These are phyloP conservation scores for Arthroderma uncinatum DNA, from an alignment of 2,329 filamentous ascomycete genomes.

Conservation along the genomic window DNA sequence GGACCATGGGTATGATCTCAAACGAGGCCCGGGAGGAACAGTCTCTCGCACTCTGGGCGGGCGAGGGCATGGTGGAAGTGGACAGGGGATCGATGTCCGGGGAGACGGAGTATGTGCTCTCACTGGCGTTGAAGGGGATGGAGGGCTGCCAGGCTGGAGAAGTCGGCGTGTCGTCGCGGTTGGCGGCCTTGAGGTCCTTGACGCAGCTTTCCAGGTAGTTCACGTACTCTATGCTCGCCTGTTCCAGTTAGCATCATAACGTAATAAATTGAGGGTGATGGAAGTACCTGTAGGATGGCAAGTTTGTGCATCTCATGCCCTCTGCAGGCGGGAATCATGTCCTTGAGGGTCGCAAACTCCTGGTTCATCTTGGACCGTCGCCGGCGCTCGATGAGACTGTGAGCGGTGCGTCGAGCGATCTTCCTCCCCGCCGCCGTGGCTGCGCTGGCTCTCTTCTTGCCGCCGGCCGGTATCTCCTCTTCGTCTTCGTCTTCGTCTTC, in stretches of 20 bases:
- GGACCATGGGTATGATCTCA: slow-evolving; percentile 24
- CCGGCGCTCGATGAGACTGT: slow-evolving; percentile 84
- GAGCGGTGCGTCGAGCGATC: slow-evolving; percentile 89
- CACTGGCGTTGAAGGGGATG: slow-evolving; percentile 5
- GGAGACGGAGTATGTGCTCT: slow-evolving; percentile 20
- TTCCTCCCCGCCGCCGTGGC: slow-evolving; percentile 77
- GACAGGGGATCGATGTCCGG: slow-evolving; percentile 24
- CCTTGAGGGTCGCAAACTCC: slow-evolving; percentile 85
- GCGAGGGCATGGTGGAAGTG: slow-evolving; percentile 9
- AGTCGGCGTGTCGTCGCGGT: slow-evolving; percentile 19
- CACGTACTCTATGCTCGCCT: slow-evolving; percentile 95
- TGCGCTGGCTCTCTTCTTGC: slow-evolving; percentile 58
- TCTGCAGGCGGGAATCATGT: slow-evolving; percentile 90
- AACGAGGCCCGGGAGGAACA: slow-evolving; percentile 17
- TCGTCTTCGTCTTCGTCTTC: slow-evolving; percentile 13
- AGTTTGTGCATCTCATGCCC: slow-evolving; percentile 96
- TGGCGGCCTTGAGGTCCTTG: slow-evolving; percentile 57
- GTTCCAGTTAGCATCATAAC: not conserved
- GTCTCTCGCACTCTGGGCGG: slow-evolving; percentile 2
- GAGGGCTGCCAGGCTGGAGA: slow-evolving; percentile 17
- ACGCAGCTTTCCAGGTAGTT: slow-evolving; percentile 88
- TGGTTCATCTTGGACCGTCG: slow-evolving; percentile 97
- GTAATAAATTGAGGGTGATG: not conserved
- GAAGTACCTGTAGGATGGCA: slow-evolving; percentile 73
- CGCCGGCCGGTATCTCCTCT: slow-evolving; percentile 14